These are phyloP conservation scores for Scutellaria minor DNA, from an alignment of 257 asterid genomes.

Conservation along the genomic window DNA sequence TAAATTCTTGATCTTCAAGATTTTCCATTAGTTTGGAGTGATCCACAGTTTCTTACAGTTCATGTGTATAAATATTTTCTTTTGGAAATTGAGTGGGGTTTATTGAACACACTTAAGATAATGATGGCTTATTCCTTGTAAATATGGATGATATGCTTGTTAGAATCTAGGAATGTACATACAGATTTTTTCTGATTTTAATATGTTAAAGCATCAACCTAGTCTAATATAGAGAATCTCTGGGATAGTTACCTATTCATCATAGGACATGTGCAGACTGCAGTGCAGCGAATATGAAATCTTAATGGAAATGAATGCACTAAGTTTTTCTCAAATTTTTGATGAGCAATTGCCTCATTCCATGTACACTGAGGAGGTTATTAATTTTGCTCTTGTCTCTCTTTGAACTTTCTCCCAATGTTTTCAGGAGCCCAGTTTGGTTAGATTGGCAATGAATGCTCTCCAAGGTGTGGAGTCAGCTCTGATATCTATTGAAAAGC, in stretches of 20 bases:
- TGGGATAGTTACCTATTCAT: background rate
- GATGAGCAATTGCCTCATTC: constrained; percentile 8
- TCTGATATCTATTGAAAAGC: constrained; percentile 63
- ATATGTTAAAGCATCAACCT: constrained; percentile 12
- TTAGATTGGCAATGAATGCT: constrained; percentile 87
- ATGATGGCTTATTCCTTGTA: too few relatives aligned
- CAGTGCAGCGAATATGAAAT: constrained; percentile 8
- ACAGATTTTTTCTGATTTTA: constrained; percentile 3
- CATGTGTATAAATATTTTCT: background rate
- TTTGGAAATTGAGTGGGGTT: background rate
- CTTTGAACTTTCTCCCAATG: constrained; percentile 32
- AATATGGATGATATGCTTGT: background rate
- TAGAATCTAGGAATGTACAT: constrained; percentile 6
- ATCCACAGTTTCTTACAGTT: constrained; percentile 1
- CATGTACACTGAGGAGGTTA: constrained; percentile 5
- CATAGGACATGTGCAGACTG: background rate
- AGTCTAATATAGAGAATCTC: background rate
- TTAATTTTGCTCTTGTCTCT: constrained; percentile 4
- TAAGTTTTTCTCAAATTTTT: background rate
- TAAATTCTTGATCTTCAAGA: background rate
- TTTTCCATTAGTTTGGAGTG: background rate
- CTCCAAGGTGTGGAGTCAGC: constrained; percentile 88
- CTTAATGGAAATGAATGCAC: constrained; percentile 8
- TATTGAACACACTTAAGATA: background rate
- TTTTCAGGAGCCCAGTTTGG: constrained; percentile 88